Evolutionary conservation across 2,329 filamentous ascomycete genomes (phyloP), one percentile per base, ranked within the genome.

Genomic region (Neopestalotiopsis rosae): DNA sequence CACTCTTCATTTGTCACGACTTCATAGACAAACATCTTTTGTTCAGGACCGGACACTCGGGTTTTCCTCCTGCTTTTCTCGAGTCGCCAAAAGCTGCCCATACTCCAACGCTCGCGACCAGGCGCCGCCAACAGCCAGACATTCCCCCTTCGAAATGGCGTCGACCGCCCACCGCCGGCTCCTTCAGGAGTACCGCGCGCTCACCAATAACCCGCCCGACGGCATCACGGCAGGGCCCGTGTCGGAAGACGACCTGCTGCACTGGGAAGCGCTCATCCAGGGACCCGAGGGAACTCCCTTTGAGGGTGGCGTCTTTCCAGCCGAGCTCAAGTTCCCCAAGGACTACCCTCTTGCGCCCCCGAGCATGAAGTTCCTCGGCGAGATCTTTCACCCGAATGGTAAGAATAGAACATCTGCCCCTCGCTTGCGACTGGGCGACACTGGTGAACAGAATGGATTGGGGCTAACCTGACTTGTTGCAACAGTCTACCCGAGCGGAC

Each of bases 371-470:
- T 99, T 99, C 81, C 85, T 97, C 66, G 93, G 93, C 67, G 94
- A 97, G 76, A 91, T 99, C 74, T 98, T 95, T 90, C 96, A 99
- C 84, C 96, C 96, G 0, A 99, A 99, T 80, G 94, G 95, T 97
- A 81, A 52, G 84, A 13, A 12, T 61, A 5, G 34, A 66, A 49
- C n/a, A 42, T 62, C 34, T 24, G 24, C 24, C 64, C 62, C 68
- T 42, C 40, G 63, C 65, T 52, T 32, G 57, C 45, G 59, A 56
- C 52, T 59, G 28, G 30, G 59, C 14, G 14, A 5, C 61, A n/a
- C 28, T 61, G 30, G 28, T 61, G 28, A 24, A 17, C 1, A 58
- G 13, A 12, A 34, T n/a, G n/a, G 30, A 34, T 0, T 28, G 6
- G 28, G 34, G 63, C 49, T 28, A 1, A 52, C 67, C 4, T 70